Conservation (phyloP, 78 protist genomes). For the Mantamonas sphyraenae region DNA sequence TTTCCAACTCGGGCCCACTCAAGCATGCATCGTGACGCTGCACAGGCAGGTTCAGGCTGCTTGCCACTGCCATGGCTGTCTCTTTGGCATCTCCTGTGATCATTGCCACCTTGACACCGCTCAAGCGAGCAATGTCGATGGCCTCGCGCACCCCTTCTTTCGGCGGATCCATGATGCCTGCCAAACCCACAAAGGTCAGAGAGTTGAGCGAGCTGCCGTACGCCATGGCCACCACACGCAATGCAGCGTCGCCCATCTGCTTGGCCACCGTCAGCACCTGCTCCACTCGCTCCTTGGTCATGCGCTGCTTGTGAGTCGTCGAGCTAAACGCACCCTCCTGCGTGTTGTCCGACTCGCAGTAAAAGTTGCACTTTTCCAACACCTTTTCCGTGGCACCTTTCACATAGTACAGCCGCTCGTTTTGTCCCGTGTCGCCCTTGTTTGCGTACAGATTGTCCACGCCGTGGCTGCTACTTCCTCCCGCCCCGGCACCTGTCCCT, state of each 20-base stretch:
- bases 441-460: too few relatives aligned
- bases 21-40: too few relatives aligned
- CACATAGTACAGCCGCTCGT: not conserved
- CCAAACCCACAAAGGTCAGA: slow-evolving; percentile 42
- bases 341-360: too few relatives aligned
- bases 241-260: not conserved
- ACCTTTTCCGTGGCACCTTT: slow-evolving; percentile 2
- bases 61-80: slow-evolving; percentile 11
- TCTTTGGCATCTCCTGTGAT: slow-evolving; percentile 40
- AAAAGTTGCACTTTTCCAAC: not conserved
- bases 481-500: too few relatives aligned
- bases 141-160: slow-evolving; percentile 45
- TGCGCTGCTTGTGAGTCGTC: not conserved
- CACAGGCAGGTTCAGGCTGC: not conserved
- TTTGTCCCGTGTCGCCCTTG: too few relatives aligned
- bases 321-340: too few relatives aligned
- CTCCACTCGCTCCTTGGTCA: not conserved
- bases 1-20: slow-evolving; percentile 13
- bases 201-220: not conserved
- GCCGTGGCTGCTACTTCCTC: too few relatives aligned
- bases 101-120: slow-evolving; percentile 64
- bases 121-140: slow-evolving; percentile 1
- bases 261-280: not conserved
- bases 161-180: slow-evolving; percentile 71
- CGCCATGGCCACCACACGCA: slow-evolving; percentile 32